These are phyloP conservation scores for Diphasiastrum complanatum DNA, from an alignment of 83 land plant species.

Conservation along the genomic window DNA sequence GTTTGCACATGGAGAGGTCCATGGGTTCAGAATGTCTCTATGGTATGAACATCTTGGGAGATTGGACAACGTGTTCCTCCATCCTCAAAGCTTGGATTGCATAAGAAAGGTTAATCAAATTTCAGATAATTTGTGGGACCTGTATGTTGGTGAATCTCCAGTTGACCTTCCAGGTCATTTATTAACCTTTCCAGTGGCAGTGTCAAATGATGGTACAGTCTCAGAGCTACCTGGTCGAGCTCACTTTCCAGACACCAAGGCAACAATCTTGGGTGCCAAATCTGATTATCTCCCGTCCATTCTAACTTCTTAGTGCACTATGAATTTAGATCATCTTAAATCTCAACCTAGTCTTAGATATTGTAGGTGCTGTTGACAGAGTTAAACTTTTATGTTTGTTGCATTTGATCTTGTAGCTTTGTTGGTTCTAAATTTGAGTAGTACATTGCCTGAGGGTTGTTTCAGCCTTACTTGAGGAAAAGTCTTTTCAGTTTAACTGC, in stretches of 20 bases:
- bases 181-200: neutral
- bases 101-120: too few relatives aligned
- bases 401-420: too few relatives aligned
- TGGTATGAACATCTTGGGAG: neutral
- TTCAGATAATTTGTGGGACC: too few relatives aligned
- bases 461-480: too few relatives aligned
- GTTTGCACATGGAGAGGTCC: neutral
- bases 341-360: too few relatives aligned
- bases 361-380: too few relatives aligned
- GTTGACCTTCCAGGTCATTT: constrained; percentile 13
- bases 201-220: constrained; percentile 14
- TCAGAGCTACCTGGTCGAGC: constrained; percentile 5
- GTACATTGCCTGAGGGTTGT: too few relatives aligned
- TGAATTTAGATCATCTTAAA: too few relatives aligned
- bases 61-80: neutral
- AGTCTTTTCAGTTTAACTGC: too few relatives aligned
- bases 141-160: neutral
- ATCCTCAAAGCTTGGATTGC: neutral
- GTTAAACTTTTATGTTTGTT: too few relatives aligned
- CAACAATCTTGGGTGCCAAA: constrained; percentile 4
- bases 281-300: constrained; percentile 2
- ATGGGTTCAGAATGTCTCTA: neutral
- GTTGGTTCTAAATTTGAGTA: too few relatives aligned
- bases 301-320: constrained; percentile 9
- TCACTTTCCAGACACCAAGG: constrained; percentile 10